Evolutionary conservation across 2,329 filamentous ascomycete genomes (phyloP), one percentile per base, ranked within the genome.

Genomic region (Aspergillus fructus): DNA sequence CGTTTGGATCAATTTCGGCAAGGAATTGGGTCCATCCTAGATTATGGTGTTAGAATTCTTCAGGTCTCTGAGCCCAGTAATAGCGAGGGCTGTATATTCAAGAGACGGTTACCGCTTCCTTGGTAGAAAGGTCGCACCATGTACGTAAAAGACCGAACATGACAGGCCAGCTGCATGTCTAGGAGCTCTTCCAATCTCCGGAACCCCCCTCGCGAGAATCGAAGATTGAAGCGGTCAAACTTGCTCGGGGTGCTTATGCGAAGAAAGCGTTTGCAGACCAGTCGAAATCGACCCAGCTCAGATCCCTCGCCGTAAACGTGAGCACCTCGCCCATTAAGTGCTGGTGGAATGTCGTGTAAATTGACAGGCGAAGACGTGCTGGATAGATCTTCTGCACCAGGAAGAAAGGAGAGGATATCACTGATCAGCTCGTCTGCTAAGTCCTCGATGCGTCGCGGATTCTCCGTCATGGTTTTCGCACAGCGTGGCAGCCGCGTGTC

Each of bases 71-170:
- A 33, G 34, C 43, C 24, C 24, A 48, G 40, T 52, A 46, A 23
- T 59, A 47, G 52, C 48, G 30, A 56, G 51, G 42, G 51, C 51
- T 59, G 53, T 49, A 43, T 49, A 40, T 48, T 49, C 39, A 49
- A 62, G 62, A 63, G 55, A 59, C 62, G 59, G 60, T 55, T 75
- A 75, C 73, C 73, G 63, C 65, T 68, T 68, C 70, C 73, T 65
- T 72, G 66, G 58, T 74, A 75, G 60, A 73, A 74, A 40, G 73
- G 73, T 66, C 73, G 72, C 63, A 74, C 73, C 66, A 75, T 72
- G 61, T 75, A 75, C 53, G 73, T 75, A 58, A 75, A 68, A 60
- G 67, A 66, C 61, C 64, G 71, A 49, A 74, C 71, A 65, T 74
- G 69, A 60, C 67, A 68, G 53, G 73, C 72, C 55, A 71, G 65